Conservation (phyloP, 2,329 filamentous ascomycete genomes). For the Monilinia fructigena region DNA sequence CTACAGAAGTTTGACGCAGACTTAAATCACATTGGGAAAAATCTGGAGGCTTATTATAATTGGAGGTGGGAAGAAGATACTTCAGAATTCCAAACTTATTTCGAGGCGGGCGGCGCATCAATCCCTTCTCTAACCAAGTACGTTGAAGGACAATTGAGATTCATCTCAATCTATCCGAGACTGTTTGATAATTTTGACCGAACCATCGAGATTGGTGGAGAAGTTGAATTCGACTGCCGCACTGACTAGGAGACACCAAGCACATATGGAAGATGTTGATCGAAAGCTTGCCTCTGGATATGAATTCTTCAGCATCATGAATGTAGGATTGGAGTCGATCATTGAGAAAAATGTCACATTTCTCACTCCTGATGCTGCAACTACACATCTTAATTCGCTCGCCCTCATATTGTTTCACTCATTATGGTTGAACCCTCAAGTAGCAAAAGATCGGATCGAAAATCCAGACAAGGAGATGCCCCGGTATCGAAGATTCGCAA, state of each 20-base stretch:
- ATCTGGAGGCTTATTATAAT: conserved; percentile 44
- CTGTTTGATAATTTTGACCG: conserved; percentile 40
- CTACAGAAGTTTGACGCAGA: conserved; percentile 42
- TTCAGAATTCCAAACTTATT: conserved; percentile 29
- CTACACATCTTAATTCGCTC: conserved; percentile 44
- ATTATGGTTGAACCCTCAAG: conserved; percentile 37
- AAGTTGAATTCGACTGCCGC: conserved; percentile 31
- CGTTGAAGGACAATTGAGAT: conserved; percentile 43
- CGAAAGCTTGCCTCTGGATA: conserved; percentile 45
- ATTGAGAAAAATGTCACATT: conserved; percentile 57
- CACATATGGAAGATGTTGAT: conserved; percentile 35
- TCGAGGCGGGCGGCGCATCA: conserved; percentile 44
- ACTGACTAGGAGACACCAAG: conserved; percentile 25
- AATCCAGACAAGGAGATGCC: conserved; percentile 34
- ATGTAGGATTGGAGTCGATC: conserved; percentile 46
- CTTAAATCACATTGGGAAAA: conserved; percentile 38
- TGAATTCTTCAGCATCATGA: conserved; percentile 46
- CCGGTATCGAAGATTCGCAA: conserved; percentile 31
- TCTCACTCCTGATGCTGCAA: conserved; percentile 49
- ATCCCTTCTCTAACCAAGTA: conserved; percentile 47
- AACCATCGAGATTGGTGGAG: conserved; percentile 34
- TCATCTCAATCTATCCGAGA: conserved; percentile 49
- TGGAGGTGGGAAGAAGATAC: conserved; percentile 40
- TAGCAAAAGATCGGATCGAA: conserved; percentile 32
- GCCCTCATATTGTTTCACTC: conserved; percentile 47